Conservation (phyloP, 306 rosid genomes). For the Begonia masoniana region DNA sequence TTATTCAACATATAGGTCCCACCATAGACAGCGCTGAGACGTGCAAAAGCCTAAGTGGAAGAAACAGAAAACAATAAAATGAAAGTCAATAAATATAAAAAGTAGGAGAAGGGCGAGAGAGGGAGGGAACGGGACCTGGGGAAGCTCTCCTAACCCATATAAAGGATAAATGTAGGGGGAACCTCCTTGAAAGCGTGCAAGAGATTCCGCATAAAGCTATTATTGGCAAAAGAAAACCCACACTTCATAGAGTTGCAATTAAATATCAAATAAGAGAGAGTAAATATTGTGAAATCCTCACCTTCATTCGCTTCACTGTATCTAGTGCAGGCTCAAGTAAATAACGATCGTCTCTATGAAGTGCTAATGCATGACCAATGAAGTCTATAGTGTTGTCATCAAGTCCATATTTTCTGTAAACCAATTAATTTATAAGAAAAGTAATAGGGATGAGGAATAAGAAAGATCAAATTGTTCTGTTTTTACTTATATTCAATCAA, state of each 20-base stretch:
- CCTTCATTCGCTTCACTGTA: constrained; percentile 97
- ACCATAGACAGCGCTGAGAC: constrained; percentile 98
- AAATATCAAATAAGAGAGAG: too few relatives aligned
- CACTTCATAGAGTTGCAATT: too few relatives aligned
- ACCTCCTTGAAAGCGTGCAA: constrained; percentile 98
- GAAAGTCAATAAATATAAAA: background rate
- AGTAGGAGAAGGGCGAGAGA: constrained; percentile 2
- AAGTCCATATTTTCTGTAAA: constrained; percentile 84
- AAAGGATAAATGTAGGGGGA: constrained; percentile 96
- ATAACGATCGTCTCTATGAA: constrained; percentile 87
- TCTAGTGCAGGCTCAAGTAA: constrained; percentile 82
- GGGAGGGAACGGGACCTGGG: constrained; percentile 49
- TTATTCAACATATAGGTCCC: constrained; percentile 96
- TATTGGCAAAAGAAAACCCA: constrained; percentile 1
- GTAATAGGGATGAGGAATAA: too few relatives aligned
- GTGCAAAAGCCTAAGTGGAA: constrained; percentile 70
- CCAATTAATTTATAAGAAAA: background rate
- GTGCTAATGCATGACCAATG: constrained; percentile 98
- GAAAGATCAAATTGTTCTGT: too few relatives aligned
- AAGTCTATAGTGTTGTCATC: constrained; percentile 84
- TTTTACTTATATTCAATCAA: too few relatives aligned
- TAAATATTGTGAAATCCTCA: constrained; percentile 6
- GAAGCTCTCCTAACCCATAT: constrained; percentile 98
- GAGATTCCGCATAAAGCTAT: constrained; percentile 85
- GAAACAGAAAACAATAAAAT: background rate